A percentile compares a stretch with the other conserved stretches of the same genome.
Conservation (phyloP, 2,329 filamentous ascomycete species). For the Bipolaris sorokiniana region DNA sequence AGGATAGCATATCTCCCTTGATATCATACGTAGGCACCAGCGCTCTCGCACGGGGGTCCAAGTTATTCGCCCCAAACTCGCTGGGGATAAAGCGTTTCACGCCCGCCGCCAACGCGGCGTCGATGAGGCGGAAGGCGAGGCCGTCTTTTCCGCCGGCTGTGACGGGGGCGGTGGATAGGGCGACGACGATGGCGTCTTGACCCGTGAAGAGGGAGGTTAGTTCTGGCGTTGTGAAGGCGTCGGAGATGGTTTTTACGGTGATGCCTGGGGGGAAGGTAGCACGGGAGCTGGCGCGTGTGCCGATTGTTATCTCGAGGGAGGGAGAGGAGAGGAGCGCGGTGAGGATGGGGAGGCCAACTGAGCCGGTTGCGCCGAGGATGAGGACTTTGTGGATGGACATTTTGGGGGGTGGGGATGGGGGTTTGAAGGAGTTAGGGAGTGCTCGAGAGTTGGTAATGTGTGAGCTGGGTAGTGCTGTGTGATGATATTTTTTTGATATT, state of each 20-base stretch:
- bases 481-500: not conserved
- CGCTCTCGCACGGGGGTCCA: conserved; percentile 34
- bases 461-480: not conserved
- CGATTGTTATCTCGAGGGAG: conserved; percentile 42
- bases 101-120: conserved; percentile 49
- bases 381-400: conserved; percentile 32
- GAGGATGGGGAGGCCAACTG: conserved; percentile 33
- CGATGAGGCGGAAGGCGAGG: conserved; percentile 42
- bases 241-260: conserved; percentile 37
- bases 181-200: conserved; percentile 49
- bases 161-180: conserved; percentile 34
- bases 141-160: conserved; percentile 25
- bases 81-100: conserved; percentile 51
- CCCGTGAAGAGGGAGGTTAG: conserved; percentile 44
- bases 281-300: conserved; percentile 37
- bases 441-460: not conserved
- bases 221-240: conserved; percentile 28
- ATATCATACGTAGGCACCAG: conserved; percentile 47
- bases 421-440: not conserved
- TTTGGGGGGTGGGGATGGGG: not conserved
- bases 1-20: conserved; percentile 47
- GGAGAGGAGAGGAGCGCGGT: conserved; percentile 43
- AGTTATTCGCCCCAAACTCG: conserved; percentile 50
- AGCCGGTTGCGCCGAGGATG: conserved; percentile 38
- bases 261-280: conserved; percentile 32